A percentile compares a stretch with the other conserved stretches of the same genome.
These are phyloP conservation scores for Leccinum boreale DNA, from an alignment of 768 basidiomycete species.

Conservation along the genomic window DNA sequence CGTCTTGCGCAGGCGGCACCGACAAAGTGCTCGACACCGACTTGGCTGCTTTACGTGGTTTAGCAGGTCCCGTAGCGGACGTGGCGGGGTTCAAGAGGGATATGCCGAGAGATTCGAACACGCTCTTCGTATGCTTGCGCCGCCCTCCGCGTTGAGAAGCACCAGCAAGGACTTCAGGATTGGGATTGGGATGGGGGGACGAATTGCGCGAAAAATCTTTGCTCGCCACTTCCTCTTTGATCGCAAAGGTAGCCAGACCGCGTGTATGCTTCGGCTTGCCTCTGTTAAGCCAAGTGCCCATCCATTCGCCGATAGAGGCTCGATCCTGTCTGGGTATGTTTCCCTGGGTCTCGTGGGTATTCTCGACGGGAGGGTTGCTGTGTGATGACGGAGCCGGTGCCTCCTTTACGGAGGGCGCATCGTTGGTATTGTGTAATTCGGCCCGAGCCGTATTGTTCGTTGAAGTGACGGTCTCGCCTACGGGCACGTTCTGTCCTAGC, in stretches of 20 bases:
- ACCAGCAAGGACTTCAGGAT: constrained; percentile 6
- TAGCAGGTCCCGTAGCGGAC: constrained; percentile 20
- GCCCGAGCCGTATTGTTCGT: neutral
- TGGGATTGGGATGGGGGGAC: constrained; percentile 17
- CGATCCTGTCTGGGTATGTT: constrained; percentile 31
- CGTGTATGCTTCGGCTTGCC: constrained; percentile 37
- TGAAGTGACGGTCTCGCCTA: constrained; percentile 23
- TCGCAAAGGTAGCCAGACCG: constrained; percentile 13
- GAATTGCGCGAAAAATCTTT: constrained; percentile 19
- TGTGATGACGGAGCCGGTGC: neutral
- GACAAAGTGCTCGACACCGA: constrained; percentile 24
- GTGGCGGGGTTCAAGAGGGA: constrained; percentile 57
- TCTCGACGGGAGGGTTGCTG: neutral
- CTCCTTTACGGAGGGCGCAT: neutral
- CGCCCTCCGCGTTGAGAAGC: constrained; percentile 15
- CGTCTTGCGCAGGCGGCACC: constrained; percentile 10
- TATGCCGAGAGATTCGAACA: constrained; percentile 71
- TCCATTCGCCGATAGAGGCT: constrained; percentile 61
- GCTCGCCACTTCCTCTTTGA: constrained; percentile 22
- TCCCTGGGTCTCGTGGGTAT: constrained; percentile 4
- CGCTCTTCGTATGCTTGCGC: constrained; percentile 56
- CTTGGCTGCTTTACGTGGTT: constrained; percentile 19
- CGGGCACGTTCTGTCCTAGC: constrained; percentile 10
- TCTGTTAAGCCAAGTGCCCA: constrained; percentile 72
- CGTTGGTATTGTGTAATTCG: neutral